Evolutionary conservation across 1,284 basidiomycete species (phyloP).

Genomic region (Ceratobasidium papillatum): DNA sequence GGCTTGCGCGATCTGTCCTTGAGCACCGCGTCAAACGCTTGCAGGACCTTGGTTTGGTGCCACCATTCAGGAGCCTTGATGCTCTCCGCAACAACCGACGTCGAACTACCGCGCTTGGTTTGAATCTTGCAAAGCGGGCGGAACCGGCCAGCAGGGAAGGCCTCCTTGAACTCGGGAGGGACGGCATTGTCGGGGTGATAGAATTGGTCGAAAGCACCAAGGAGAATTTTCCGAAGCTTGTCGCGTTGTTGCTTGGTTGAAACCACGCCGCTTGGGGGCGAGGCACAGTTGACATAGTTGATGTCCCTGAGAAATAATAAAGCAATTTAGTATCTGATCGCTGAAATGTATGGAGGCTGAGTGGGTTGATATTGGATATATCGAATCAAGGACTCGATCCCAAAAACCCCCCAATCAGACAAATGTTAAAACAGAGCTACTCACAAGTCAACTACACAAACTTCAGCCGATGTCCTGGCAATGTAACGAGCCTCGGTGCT

Average conservation of each 20-base stretch:
- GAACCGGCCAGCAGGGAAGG: slow-evolving; percentile 91
- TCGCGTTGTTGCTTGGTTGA: slow-evolving; percentile 86
- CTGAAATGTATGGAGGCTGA: neutral
- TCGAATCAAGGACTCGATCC: neutral
- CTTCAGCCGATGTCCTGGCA: slow-evolving; percentile 76
- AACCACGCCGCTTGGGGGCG: slow-evolving; percentile 81
- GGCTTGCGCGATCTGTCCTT: slow-evolving; percentile 78
- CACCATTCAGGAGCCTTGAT: slow-evolving; percentile 92
- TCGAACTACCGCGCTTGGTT: slow-evolving; percentile 76
- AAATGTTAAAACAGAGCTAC: slow-evolving; percentile 50
- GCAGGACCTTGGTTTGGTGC: slow-evolving; percentile 87
- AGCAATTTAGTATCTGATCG: neutral
- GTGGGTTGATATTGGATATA: slow-evolving; percentile 14
- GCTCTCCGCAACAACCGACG: slow-evolving; percentile 70
- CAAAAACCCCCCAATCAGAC: neutral
- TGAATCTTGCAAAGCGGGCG: slow-evolving; percentile 84
- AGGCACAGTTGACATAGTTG: slow-evolving; percentile 84
- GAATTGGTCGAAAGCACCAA: slow-evolving; percentile 81
- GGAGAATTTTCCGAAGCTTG: slow-evolving; percentile 78
- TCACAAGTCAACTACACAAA: slow-evolving; percentile 90
- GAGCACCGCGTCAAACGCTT: slow-evolving; percentile 87
- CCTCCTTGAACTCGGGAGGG: slow-evolving; percentile 92
- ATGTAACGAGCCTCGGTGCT: slow-evolving; percentile 87
- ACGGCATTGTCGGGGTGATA: slow-evolving; percentile 85
- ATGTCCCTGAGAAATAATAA: slow-evolving; percentile 69